A percentile compares a stretch with the other conserved stretches of the same genome.
Evolutionary conservation across 345 rosid species (phyloP).

Genomic region (Melaleuca quinquenervia): DNA sequence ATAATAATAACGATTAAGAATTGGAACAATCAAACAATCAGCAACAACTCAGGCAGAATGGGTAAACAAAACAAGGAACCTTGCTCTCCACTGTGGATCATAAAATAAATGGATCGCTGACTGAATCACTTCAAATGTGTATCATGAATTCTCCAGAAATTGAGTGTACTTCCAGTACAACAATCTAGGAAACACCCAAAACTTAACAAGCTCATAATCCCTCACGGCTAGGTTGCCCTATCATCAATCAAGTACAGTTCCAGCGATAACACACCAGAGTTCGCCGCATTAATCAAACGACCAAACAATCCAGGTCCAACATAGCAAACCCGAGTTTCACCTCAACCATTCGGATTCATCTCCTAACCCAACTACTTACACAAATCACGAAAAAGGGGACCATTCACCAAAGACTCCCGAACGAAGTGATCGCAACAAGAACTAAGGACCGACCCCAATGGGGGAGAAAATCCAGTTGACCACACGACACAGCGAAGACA

Average conservation of each 20-base stretch:
- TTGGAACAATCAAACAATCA: not conserved
- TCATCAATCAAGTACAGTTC: not conserved
- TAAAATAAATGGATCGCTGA: not conserved
- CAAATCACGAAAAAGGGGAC: not conserved
- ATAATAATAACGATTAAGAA: not conserved
- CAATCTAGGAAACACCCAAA: not conserved
- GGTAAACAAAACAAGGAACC: not conserved
- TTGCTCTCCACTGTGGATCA: not conserved
- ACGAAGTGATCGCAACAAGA: not conserved
- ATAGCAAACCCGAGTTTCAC: not conserved
- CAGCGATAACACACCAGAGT: not conserved
- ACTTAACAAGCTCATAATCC: not conserved
- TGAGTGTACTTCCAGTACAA: not conserved
- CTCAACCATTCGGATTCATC: not conserved
- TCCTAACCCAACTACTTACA: not conserved
- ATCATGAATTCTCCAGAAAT: not conserved
- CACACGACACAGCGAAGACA: not conserved
- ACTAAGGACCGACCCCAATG: not conserved
- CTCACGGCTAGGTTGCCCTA: not conserved
- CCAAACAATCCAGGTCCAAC: not conserved
- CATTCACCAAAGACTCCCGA: not conserved
- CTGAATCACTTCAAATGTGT: not conserved
- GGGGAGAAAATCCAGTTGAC: not conserved
- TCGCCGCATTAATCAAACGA: not conserved
- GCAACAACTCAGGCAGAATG: not conserved